Base-by-base conservation (phyloP, 2,329 filamentous ascomycete species). In the Dactylella cylindrospora region DNA sequence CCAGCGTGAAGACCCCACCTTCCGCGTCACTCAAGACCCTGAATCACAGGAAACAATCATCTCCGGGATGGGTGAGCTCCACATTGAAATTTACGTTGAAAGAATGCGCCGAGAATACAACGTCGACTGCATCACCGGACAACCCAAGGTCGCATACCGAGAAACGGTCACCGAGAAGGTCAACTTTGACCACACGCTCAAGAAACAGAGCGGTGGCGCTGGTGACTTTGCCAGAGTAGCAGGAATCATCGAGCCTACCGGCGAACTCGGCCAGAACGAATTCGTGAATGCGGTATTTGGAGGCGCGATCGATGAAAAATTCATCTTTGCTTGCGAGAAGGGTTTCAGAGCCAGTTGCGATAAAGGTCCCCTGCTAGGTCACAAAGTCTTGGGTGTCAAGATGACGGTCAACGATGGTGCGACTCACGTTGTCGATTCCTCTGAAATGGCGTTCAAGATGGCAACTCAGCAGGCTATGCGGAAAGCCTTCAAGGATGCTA, bases 31-130 rank as follows among this genome's bases (percentile, higher is more conserved):
- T 69, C 90, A 95, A 69, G 93, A 98, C 71, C 75, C 82, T 12
- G 93, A 98, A 76, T 91, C 86, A 66, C 86, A 95, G 71, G 89
- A 98, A 77, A 97, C 91, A 40, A 95, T 98, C 71, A 97, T 98
- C 71, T 94, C 88, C 33, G 93, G 93, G 61, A 98, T 98, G 93
- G 93, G 93, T 68, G 93, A 98, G 74, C 75, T 98, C 68, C 93
- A 98, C 74, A 79, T 98, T 22, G 90, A 95, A 71, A 95, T 98
- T 70, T 98, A 98, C 74, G 84, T 98, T 44, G 93, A 98, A 77
- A 90, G 93, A 68, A 90, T 98, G 77, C 86, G 87, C 69, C 86
- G 93, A 71, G 93, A 98, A 76, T 98, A 98, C 80, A 89, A 87
- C 72, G 90, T 95, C 49, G 93, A 96, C 66, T 95, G 91, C 73